Conservation (phyloP, 805 yeast species). For the Saturnispora saitoi region DNA sequence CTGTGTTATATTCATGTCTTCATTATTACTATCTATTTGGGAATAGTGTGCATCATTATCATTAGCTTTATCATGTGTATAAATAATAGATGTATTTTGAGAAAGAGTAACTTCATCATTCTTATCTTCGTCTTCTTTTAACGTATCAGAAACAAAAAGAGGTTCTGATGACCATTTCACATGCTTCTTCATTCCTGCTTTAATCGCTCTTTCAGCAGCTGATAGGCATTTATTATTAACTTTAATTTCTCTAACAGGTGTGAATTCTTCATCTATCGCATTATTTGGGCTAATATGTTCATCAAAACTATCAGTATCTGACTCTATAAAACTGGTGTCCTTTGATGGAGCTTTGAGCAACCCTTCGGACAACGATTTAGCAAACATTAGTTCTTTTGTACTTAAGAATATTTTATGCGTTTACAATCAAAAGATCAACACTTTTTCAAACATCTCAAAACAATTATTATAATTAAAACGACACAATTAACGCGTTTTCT, state of each 20-base stretch:
- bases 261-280: slow-evolving; percentile 1
- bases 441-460: not conserved
- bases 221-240: not conserved
- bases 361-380: not conserved
- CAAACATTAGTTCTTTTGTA: not conserved
- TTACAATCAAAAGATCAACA: not conserved
- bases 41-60: not conserved
- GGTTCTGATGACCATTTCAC: not conserved
- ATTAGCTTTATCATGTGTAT: not conserved
- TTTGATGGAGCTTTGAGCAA: not conserved
- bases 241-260: not conserved
- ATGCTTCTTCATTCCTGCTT: not conserved
- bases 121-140: not conserved
- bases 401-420: no score
- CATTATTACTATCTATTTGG: not conserved
- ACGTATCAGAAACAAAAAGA: not conserved
- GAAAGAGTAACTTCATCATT: slow-evolving; percentile 1
- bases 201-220: slow-evolving; percentile 3
- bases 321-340: not conserved
- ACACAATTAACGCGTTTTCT: no score
- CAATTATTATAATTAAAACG: not conserved
- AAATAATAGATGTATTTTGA: not conserved
- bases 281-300: not conserved
- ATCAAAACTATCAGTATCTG: not conserved
- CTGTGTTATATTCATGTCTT: not conserved